Evolutionary conservation across 768 basidiomycete genomes (phyloP), one percentile per base, ranked within the genome.

Genomic region (Pulveroboletus sp.): DNA sequence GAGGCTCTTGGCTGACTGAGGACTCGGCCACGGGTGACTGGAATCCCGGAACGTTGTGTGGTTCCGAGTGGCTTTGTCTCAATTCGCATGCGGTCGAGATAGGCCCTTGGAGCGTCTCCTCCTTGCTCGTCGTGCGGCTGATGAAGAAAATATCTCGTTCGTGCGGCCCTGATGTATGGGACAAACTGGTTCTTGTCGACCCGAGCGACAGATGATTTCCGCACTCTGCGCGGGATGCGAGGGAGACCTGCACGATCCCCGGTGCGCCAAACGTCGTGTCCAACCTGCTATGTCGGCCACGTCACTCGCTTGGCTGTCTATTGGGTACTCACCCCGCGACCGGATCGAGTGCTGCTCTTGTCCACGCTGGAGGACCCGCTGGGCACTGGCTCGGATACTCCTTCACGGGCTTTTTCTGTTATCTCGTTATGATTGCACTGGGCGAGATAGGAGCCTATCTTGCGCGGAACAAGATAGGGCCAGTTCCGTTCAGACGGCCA

Each of bases 381-480:
- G 80, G 77, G 4, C 35, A 69, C 31, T 69, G 73, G 51, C 57
- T 71, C 3, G 68, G 70, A n/a, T 70, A 71, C 50, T 57, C 58
- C 7, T 78, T 79, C 56, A 74, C 83, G 43, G 80, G 82, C 14
- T 66, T 78, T 39, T 70, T 82, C 21, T 80, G 79, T 61, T 80
- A 79, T 63, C 67, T 83, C 47, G 82, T 81, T 48, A 81, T 82
- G 21, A 21, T 21, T 21, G 21, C 21, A 21, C 21, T 21, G 3
- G 21, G 79, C 8, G 67, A 71, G 55, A 72, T 71, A 62, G 50
- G 60, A n/a, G 62, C 69, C 30, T 70, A 73, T 58, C 62, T 79
- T 36, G 79, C 79, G 14, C 79, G 8, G 27, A 28, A 81, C 66
- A 83, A 83, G 64, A 80, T 80, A 54, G 82, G 82, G 79, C 27